These are phyloP conservation scores for Sporothrix variecibatus DNA, from an alignment of 2,329 filamentous ascomycete species.

Conservation along the genomic window DNA sequence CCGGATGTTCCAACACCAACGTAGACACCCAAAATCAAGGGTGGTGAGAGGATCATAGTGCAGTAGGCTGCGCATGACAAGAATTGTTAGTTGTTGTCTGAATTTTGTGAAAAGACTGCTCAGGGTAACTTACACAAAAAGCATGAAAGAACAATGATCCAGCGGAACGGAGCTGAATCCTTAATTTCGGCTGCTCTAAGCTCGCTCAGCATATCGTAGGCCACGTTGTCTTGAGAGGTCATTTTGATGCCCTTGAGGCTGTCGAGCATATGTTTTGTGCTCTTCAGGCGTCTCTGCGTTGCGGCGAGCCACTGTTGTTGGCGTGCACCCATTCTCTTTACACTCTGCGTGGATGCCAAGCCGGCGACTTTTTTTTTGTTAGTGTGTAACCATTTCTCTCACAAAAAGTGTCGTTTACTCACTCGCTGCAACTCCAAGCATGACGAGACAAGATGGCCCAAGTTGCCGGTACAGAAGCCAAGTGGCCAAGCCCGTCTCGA, in stretches of 20 bases:
- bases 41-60: not conserved
- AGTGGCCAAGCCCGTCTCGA: not conserved
- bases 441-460: not conserved
- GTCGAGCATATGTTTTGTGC: slow-evolving; percentile 19
- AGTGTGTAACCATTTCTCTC: not conserved
- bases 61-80: not conserved
- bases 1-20: not conserved
- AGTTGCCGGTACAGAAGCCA: slow-evolving; percentile 6
- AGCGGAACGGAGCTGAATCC: slow-evolving; percentile 1
- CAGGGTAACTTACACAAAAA: not conserved
- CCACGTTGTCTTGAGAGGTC: slow-evolving; percentile 6
- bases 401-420: not conserved
- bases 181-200: not conserved
- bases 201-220: not conserved
- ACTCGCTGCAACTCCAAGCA: slow-evolving; percentile 6
- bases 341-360: not conserved
- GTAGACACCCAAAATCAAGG: not conserved
- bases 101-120: not conserved
- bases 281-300: slow-evolving; percentile 10
- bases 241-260: slow-evolving; percentile 20
- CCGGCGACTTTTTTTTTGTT: not conserved
- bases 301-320: slow-evolving; percentile 17
- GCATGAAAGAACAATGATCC: not conserved
- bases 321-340: slow-evolving; percentile 7
- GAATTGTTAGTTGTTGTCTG: not conserved